A percentile compares a stretch with the other conserved stretches of the same genome.
phyloP scores from a whole-genome alignment of 2,329 filamentous ascomycete genomes.

The Phialocephala subalpina region DNA sequence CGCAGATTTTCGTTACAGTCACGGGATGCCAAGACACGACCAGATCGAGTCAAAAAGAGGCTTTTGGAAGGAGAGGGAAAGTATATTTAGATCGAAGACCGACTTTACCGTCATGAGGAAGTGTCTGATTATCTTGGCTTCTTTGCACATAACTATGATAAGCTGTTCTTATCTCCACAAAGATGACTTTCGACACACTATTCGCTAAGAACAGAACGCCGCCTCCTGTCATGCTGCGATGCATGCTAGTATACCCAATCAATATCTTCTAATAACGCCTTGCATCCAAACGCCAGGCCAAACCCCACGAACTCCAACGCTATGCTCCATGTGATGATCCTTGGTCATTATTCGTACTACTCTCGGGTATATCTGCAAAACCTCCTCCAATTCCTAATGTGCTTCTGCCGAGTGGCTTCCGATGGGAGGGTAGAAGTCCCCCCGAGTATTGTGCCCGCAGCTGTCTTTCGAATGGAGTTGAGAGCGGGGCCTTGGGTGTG shows the following conservation, averaged over 20 bases:
- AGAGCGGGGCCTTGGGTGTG: conserved; percentile 52
- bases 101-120: not conserved
- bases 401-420: conserved; percentile 32
- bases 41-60: not conserved
- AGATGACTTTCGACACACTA: conserved; percentile 23
- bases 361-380: conserved; percentile 40
- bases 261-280: conserved; percentile 29
- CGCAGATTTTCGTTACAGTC: not conserved
- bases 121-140: not conserved
- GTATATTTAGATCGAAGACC: not conserved
- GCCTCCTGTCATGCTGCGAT: conserved; percentile 16
- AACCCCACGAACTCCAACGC: conserved; percentile 17
- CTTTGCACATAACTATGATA: not conserved
- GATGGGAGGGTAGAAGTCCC: conserved; percentile 29
- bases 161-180: conserved; percentile 20
- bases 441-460: conserved; percentile 43
- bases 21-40: not conserved
- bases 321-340: conserved; percentile 21
- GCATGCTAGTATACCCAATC: conserved; percentile 34
- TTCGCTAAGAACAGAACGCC: conserved; percentile 32
- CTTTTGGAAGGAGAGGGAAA: not conserved
- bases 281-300: conserved; percentile 14
- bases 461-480: conserved; percentile 52
- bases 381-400: conserved; percentile 33
- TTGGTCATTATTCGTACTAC: conserved; percentile 34